Percentiles rank a stretch among this genome's conserved stretches.
Conservation (phyloP, 345 rosid species). For the Corchorus capsularis region DNA sequence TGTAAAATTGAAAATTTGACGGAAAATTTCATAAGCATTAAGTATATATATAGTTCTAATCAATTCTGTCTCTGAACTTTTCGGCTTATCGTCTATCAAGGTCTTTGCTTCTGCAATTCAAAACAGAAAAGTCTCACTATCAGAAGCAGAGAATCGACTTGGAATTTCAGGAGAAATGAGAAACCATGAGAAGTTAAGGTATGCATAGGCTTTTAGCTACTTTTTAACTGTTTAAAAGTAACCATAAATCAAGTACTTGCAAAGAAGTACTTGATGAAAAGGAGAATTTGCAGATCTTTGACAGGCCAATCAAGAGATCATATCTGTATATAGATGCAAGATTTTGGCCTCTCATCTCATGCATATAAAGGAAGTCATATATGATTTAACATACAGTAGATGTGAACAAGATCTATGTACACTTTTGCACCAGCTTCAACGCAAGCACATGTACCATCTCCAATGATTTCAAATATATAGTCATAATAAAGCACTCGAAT, state of each 20-base stretch:
- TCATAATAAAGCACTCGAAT: not conserved
- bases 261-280: not conserved
- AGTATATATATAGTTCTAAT: not conserved
- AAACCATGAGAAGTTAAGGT: conserved; percentile 41
- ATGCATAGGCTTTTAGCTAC: not conserved
- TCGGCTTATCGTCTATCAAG: conserved; percentile 14
- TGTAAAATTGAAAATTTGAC: not conserved
- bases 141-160: conserved; percentile 17
- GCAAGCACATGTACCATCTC: not conserved
- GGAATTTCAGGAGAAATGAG: conserved; percentile 20
- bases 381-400: not conserved
- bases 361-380: not conserved
- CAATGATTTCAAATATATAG: not conserved
- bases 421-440: not conserved
- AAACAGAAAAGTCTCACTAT: conserved; percentile 39
- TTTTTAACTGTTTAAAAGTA: not conserved
- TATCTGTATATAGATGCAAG: no score
- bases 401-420: not conserved
- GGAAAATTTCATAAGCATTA: no score
- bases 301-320: no score
- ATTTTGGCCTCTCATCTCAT: not conserved
- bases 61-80: not conserved
- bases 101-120: conserved; percentile 47
- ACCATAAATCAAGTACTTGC: not conserved
- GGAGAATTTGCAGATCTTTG: not conserved